Evolutionary conservation across 495 filamentous ascomycete species (phyloP), one percentile per base, ranked within the genome.

Genomic region (Margaritispora aquatica): DNA sequence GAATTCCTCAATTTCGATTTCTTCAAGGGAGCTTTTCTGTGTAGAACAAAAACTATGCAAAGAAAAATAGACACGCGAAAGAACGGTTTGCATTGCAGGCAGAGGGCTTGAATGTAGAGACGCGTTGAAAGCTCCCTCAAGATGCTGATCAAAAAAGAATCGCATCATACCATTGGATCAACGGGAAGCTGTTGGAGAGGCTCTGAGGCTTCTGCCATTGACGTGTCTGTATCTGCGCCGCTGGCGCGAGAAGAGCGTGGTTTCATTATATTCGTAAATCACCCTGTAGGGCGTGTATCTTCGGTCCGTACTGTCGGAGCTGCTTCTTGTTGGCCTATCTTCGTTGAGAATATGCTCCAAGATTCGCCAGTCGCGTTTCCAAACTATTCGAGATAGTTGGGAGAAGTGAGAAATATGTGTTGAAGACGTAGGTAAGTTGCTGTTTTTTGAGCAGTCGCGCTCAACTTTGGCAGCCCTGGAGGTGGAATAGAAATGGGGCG

Each of bases 171-270:
- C 77, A 81, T 80, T 58, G 73, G 71, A 23, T 79, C 74, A 54
- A 62, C 59, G 27, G 58, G 66, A 27, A 62, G 65, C 41, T 64
- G 70, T 58, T 66, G 51, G 41, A 59, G 62, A 54, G 70, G 57
- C 27, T 84, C 84, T 60, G 82, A 82, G 41, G 77, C 81, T 70
- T 90, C 88, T 10, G 71, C 72, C 79, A 81, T 81, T 46, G 78
- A 80, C 68, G 77, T 75, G 69, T 83, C 79, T 23, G 75, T 75
- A 55, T 73, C 75, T 51, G 67, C 61, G 66, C 61, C 79, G 66
- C 72, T 77, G 57, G 70, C 70, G 57, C 75, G 72, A 52, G 73
- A 71, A 52, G 73, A 71, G 54, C 77, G 75, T 59, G 84, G 84
- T 62, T 84, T 81, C 87, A 91, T 90, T 21, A 60, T 59, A 59